Conservation (phyloP, 208 protist genomes). For the Leishmania arabica region DNA sequence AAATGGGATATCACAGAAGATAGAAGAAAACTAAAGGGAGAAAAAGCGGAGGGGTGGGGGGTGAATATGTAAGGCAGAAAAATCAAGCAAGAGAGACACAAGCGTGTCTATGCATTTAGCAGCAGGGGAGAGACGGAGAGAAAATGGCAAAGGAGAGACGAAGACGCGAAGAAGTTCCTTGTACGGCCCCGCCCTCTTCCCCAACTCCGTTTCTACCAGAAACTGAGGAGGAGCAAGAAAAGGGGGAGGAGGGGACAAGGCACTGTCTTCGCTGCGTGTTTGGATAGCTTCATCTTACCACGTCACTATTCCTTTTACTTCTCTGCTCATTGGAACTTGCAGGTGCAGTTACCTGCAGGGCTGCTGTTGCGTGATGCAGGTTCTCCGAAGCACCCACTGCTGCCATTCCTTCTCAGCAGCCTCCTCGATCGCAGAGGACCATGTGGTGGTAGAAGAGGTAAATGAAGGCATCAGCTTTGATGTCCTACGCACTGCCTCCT, state of each 20-base stretch:
- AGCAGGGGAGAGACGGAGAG: not conserved
- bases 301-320: no score
- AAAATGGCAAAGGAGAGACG: constrained; percentile 13
- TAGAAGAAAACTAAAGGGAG: not conserved
- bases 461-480: constrained; percentile 19
- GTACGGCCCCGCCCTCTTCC: not conserved
- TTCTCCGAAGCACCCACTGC: constrained; percentile 24
- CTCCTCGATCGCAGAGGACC: constrained; percentile 31
- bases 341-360: constrained; percentile 9
- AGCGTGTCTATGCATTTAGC: not conserved
- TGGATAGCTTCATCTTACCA: not conserved
- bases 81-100: not conserved
- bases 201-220: not conserved
- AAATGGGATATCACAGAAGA: not conserved
- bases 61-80: not conserved
- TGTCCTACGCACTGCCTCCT: constrained; percentile 20
- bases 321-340: not conserved
- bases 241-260: constrained; percentile 1
- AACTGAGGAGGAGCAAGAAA: not conserved
- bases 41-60: not conserved
- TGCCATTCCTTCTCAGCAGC: constrained; percentile 39
- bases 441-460: constrained; percentile 3
- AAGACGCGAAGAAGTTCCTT: not conserved
- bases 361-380: constrained; percentile 14
- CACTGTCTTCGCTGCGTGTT: not conserved